Percentiles rank a stretch among this genome's conserved stretches.
Evolutionary conservation across 306 rosid genomes (phyloP).

Genomic region (Citrullus colocynthis): DNA sequence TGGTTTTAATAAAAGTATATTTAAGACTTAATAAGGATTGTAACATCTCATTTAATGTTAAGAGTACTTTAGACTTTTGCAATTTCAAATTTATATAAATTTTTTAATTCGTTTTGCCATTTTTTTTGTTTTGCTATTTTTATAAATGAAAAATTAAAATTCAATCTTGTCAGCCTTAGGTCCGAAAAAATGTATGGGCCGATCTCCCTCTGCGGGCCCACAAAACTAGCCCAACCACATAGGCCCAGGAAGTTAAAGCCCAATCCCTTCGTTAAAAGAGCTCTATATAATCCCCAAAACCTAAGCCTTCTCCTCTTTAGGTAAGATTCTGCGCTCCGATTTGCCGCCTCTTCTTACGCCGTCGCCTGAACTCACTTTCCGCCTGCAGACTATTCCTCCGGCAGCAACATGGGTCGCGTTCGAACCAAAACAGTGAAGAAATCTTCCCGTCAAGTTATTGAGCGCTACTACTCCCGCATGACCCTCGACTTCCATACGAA

Average conservation of each 20-base stretch:
- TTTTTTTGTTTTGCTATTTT: too few species aligned
- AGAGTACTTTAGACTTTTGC: too few species aligned
- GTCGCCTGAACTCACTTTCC: not conserved
- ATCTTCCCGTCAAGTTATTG: conserved; percentile 25
- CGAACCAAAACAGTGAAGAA: conserved; percentile 64
- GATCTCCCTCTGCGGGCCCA: too few species aligned
- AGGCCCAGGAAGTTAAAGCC: not conserved
- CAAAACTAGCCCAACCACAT: not conserved
- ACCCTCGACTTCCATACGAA: conserved; percentile 9
- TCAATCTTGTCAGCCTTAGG: too few species aligned
- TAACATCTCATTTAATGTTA: too few species aligned
- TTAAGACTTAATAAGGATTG: too few species aligned
- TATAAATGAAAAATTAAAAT: too few species aligned
- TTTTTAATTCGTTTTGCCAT: too few species aligned
- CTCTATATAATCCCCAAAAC: not conserved
- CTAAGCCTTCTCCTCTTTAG: not conserved
- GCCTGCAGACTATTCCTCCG: not conserved
- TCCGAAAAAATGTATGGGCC: too few species aligned
- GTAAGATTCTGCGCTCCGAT: not conserved
- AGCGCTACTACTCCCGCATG: conserved; percentile 10
- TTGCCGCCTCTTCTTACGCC: not conserved
- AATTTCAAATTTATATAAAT: too few species aligned
- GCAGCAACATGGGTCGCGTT: conserved; percentile 42
- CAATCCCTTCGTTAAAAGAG: not conserved
- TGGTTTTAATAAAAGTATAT: too few species aligned